Evolutionary conservation across 202 grass and related monocot species (phyloP), one percentile per base, ranked within the genome.

Genomic region (Saccharum hybrid): DNA sequence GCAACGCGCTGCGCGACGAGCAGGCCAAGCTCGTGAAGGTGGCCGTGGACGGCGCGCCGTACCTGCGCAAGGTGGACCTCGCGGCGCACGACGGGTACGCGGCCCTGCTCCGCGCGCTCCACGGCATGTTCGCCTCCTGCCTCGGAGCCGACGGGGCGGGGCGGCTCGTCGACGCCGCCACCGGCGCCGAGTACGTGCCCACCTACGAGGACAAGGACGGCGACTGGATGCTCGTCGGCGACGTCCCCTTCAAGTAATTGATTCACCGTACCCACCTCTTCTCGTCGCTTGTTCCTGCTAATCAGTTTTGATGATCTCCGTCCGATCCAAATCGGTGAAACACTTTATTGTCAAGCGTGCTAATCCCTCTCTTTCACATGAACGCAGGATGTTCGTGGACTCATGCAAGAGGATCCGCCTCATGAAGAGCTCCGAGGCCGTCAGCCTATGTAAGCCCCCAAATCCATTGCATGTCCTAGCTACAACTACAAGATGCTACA

Each of bases 191-290:
- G 88, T 98, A 96, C 45, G 91, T 96, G 78, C 91, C 91, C 19
- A 96, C 96, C 75, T 99, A 99, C 63, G 91, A 99, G 91, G 96
- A 99, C 83, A 99, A 87, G 77, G 96, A 99, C 56, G 96, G 96
- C 19, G 96, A 99, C 83, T 99, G 91, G 96, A 99, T 99, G 96
- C 96, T 99, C 52, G 89, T 96, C 42, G 96, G 96, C 7, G 96
- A 99, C 83, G 96, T 94, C 45, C 96, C 96, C 4, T 99, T 94
- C 93, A 99, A 96, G 96, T 99, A 88, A 89, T 81, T 68, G 43
- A 10, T 4, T 11, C 23, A 31, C 61, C 26, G 1, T 14, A n/a
- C 23, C 5, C 15, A 3, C 28, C 11, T 2, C 1, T 28, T 3
- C 26, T 26, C 26, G 0, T 48, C 4, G 52, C 37, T 40, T 69